Evolutionary conservation across 352 stramenopile species (phyloP), one percentile per base, ranked within the genome.

Genomic region (Pythium coloratum): DNA sequence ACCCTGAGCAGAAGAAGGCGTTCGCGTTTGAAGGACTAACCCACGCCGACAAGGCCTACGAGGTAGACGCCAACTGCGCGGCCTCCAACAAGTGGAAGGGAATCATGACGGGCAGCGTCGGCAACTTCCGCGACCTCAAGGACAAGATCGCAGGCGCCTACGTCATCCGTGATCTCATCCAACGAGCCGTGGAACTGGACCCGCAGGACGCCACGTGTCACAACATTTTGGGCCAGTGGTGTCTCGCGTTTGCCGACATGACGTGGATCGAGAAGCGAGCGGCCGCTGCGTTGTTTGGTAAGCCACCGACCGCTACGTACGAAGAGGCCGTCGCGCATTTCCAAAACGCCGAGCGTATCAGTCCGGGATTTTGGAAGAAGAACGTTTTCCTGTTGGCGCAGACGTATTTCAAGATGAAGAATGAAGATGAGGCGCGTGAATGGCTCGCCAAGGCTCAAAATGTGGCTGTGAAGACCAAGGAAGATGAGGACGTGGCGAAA

Each of bases 221-320:
- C 71, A 86, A 90, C 57, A 89, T 93, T 32, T 65, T 93, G 38
- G 84, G 82, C 6, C 82, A 90, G 38, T 93, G 84, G 84, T 89
- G 82, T 59, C 75, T 91, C 20, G 82, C 84, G n/a, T 89, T 93
- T 56, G 82, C 85, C 12, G 81, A 91, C 60, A 84, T 93, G 68
- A 82, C 77, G 47, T 93, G 85, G 85, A 81, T 92, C 60, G 85
- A 93, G 62, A 88, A 88, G 60, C 70, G 76, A 1, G 83, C 85
- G 5, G 83, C 85, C 12, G 67, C 85, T 20, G 79, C 76, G 57
- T 72, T 93, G n/a, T 92, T 93, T 54, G 83, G 84, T 6, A 81
- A 71, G 10, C 78, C 84, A 12, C 81, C 84, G 33, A 78, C 61
- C 2, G 71, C 80, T 5, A 84, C 84, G 13, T 92, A 90, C 59